phyloP scores from a whole-genome alignment of 768 basidiomycete genomes.

The Panellus pusillus region DNA sequence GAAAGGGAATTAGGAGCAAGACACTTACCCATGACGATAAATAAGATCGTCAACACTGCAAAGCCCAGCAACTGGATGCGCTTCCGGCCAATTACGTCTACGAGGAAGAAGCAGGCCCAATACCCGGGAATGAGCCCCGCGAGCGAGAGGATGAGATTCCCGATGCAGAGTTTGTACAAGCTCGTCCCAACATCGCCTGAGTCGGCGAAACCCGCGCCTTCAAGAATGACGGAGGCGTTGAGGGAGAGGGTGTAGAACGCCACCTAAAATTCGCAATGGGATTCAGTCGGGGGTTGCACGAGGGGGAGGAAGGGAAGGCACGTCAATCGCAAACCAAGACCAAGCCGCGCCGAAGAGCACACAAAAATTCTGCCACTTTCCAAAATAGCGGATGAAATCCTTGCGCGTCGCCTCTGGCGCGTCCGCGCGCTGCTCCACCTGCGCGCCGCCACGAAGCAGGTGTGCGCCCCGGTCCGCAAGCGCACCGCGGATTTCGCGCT shows the following conservation, averaged over 20 bases:
- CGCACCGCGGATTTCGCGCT: slow-evolving; percentile 70
- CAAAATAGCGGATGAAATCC: slow-evolving; percentile 71
- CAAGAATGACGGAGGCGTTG: slow-evolving; percentile 75
- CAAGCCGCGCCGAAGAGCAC: slow-evolving; percentile 75
- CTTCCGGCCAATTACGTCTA: slow-evolving; percentile 80
- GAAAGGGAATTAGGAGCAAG: slow-evolving; percentile 23
- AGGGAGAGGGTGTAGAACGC: slow-evolving; percentile 89
- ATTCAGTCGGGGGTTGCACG: not conserved
- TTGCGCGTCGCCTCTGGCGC: slow-evolving; percentile 65
- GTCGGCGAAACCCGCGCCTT: slow-evolving; percentile 72
- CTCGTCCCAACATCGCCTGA: slow-evolving; percentile 49
- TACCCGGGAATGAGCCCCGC: slow-evolving; percentile 86
- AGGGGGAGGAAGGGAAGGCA: slow-evolving; percentile 36
- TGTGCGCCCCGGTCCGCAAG: slow-evolving; percentile 57
- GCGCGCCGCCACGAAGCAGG: slow-evolving; percentile 27
- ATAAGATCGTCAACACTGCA: slow-evolving; percentile 60
- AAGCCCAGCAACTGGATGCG: slow-evolving; percentile 83
- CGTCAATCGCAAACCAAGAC: slow-evolving; percentile 89
- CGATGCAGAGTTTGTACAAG: slow-evolving; percentile 64
- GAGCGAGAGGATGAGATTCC: slow-evolving; percentile 72
- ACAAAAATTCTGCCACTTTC: slow-evolving; percentile 75
- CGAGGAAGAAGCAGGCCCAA: slow-evolving; percentile 58
- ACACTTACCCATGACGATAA: slow-evolving; percentile 64
- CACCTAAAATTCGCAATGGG: slow-evolving; percentile 41
- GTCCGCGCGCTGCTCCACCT: slow-evolving; percentile 50